Base-by-base conservation (phyloP, 495 filamentous ascomycete species). In the Neurospora intermedia region DNA sequence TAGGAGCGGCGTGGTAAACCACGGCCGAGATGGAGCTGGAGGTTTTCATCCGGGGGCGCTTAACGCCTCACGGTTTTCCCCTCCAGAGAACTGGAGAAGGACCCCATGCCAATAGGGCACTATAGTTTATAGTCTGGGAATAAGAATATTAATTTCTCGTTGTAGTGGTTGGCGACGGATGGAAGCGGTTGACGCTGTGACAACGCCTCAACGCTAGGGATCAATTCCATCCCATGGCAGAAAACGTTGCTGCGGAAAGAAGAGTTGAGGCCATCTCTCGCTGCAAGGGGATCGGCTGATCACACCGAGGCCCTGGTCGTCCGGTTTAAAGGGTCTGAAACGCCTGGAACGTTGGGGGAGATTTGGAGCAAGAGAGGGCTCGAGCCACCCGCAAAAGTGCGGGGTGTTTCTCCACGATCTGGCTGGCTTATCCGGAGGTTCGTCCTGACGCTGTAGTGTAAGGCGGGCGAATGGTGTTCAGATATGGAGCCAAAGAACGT, bases 331-430 rank as follows among this genome's bases (percentile, higher is more conserved):
- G 54, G 48, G 23, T 62, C 48, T 62, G 48, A 62, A 31, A 62
- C 23, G 48, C 48, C 46, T 54, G 46, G 46, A 54, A 54, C n/a
- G 10, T 54, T 54, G 46, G 46, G 10, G 46, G 20, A 54, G 46
- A 59, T 16, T 59, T 59, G 48, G 23, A 59, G 38, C 84, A 96
- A 0, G 93, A 94, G 80, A 83, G 41, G 81, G 42, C 78, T 94
- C 39, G 89, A 91, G 1, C 82, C 48, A 13, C 35, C 2, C 54
- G 1, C 11, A 62, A 62, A 62, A 62, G 54, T 62, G 54, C 54
- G 54, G 54, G 54, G 54, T 62, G 54, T 62, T 62, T 62, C 54
- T 31, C 48, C 11, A 27, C 23, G 23, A 62, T 13, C 54, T 62
- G 54, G 13, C 27, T 62, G 54, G 27, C 54, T 27, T 13, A 16